Percentiles rank a stretch among this genome's conserved stretches.
These are phyloP conservation scores for Chenopodium quinoa DNA, from an alignment of 148 eudicot genomes.

Conservation along the genomic window DNA sequence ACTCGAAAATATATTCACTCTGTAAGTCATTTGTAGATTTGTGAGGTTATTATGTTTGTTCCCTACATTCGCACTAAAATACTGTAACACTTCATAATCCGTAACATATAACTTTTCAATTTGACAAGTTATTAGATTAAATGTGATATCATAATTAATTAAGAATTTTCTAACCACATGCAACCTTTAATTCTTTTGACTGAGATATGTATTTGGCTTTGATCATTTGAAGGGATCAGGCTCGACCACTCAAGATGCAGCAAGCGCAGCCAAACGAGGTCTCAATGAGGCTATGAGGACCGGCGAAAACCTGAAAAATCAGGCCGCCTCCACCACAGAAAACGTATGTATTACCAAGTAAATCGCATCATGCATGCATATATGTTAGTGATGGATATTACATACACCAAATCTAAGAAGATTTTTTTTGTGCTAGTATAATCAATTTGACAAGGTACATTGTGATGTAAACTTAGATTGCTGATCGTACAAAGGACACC, in stretches of 20 bases:
- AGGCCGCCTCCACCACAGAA: conserved; percentile 49
- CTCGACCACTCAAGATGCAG: conserved; percentile 27
- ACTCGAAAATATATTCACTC: conserved; percentile 20
- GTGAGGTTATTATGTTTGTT: too few species aligned
- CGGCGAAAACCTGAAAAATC: conserved; percentile 44
- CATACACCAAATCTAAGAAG: not conserved
- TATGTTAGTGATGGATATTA: not conserved
- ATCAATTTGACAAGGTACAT: not conserved
- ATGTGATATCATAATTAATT: too few species aligned
- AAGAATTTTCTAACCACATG: too few species aligned
- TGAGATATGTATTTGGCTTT: not conserved
- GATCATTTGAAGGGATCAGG: conserved; percentile 21
- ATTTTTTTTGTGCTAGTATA: not conserved
- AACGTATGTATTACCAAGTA: conserved; percentile 28
- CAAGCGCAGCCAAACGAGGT: conserved; percentile 46
- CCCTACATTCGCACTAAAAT: too few species aligned
- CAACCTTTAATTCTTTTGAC: not conserved
- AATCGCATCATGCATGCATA: too few species aligned
- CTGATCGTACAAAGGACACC: conserved; percentile 38
- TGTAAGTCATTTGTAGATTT: conserved; percentile 3
- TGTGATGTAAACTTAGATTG: conserved; percentile 19
- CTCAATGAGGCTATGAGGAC: conserved; percentile 43
- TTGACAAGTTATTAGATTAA: not conserved
- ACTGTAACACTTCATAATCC: too few species aligned
- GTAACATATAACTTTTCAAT: too few species aligned